A percentile compares a stretch with the other conserved stretches of the same genome.
Conservation (phyloP, 352 stramenopile genomes). For the Phytophthora colocasiae region DNA sequence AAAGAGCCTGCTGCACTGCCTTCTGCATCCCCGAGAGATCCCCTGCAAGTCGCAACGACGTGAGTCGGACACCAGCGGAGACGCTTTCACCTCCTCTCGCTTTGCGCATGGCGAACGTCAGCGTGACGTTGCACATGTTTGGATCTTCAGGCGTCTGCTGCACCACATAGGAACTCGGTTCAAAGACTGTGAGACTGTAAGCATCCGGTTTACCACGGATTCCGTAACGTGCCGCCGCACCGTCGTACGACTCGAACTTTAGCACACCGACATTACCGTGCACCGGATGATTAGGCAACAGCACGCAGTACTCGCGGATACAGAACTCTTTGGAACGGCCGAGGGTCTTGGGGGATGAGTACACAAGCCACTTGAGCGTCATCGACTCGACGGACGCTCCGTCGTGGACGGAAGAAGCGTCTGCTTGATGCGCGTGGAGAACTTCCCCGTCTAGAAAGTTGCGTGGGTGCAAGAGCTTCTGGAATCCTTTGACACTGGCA, state of each 20-base stretch:
- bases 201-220: conserved; percentile 77
- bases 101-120: conserved; percentile 85
- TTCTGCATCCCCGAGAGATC: conserved; percentile 65
- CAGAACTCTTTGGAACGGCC: conserved; percentile 86
- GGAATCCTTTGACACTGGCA: conserved; percentile 62
- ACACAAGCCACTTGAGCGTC: conserved; percentile 86
- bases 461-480: conserved; percentile 80
- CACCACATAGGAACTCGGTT: conserved; percentile 79
- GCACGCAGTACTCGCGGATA: conserved; percentile 79
- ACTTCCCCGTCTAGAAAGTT: conserved; percentile 86
- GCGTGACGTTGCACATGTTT: conserved; percentile 65
- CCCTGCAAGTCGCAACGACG: conserved; percentile 68
- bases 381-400: conserved; percentile 60
- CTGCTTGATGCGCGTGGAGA: conserved; percentile 61
- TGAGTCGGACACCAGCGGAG: conserved; percentile 72
- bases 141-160: conserved; percentile 71
- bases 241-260: conserved; percentile 88
- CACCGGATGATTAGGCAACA: conserved; percentile 63
- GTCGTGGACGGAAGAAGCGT: conserved; percentile 14
- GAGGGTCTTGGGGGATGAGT: conserved; percentile 80
- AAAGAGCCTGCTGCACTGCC: conserved; percentile 75
- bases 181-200: conserved; percentile 83
- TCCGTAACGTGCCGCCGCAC: conserved; percentile 69
- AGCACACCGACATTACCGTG: conserved; percentile 71
- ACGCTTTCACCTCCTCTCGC: conserved; percentile 67